phyloP scores from a whole-genome alignment of 1,139 yeast genomes.

The Hemisphaericaspora subhashii region DNA sequence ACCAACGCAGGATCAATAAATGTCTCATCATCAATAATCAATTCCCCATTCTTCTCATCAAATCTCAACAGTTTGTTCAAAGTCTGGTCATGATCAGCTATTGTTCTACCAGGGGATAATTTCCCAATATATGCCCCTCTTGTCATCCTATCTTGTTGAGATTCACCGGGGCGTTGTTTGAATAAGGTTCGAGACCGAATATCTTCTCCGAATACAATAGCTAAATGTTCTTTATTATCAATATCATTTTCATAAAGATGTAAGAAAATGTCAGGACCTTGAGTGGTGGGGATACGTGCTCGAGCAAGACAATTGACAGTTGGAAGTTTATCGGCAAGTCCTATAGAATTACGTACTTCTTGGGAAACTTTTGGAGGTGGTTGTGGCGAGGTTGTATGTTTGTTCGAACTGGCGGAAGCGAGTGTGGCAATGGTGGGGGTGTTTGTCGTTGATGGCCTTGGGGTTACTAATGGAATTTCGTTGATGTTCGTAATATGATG shows the following conservation, averaged over 20 bases:
- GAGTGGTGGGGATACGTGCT: conserved; percentile 91
- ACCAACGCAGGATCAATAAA: conserved; percentile 50
- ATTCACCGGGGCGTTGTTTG: conserved; percentile 60
- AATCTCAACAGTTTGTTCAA: conserved; percentile 45
- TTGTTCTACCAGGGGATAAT: conserved; percentile 77
- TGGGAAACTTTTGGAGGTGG: conserved; percentile 15
- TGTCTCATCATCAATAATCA: conserved; percentile 43
- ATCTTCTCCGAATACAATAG: conserved; percentile 94
- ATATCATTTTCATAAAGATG: conserved; percentile 84
- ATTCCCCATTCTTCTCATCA: conserved; percentile 44
- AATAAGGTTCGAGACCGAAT: conserved; percentile 77
- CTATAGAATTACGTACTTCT: conserved; percentile 17
- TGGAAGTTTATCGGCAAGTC: conserved; percentile 48
- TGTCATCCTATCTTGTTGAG: conserved; percentile 93
- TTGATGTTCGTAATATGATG: conserved; percentile 11
- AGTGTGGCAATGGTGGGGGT: conserved; percentile 4
- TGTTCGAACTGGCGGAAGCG: background rate
- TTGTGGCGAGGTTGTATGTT: conserved; percentile 10
- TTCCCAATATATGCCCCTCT: conserved; percentile 95
- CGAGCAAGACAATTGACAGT: conserved; percentile 84
- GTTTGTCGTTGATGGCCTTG: conserved; percentile 12
- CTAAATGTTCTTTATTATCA: conserved; percentile 92
- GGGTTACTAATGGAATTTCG: conserved; percentile 17
- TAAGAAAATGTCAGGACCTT: conserved; percentile 87
- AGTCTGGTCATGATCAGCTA: conserved; percentile 62